phyloP scores from a whole-genome alignment of 495 filamentous ascomycete species.

The Poronia punctata region DNA sequence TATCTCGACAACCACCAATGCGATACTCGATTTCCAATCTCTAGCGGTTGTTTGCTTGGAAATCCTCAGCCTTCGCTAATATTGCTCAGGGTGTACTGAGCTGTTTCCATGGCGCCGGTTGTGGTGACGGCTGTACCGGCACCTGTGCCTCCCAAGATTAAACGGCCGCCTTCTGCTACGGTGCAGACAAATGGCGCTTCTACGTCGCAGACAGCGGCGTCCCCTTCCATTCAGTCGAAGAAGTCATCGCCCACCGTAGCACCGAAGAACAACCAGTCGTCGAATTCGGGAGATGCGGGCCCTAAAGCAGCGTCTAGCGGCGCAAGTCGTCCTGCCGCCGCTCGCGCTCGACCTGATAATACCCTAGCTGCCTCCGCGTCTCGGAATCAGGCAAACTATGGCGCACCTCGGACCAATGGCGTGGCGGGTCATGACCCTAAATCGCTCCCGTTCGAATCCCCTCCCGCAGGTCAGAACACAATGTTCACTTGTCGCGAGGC shows the following conservation, averaged over 20 bases:
- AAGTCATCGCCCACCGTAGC: conserved; percentile 43
- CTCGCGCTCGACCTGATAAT: conserved; percentile 46
- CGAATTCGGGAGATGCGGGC: conserved; percentile 30
- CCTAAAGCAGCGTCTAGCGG: conserved; percentile 42
- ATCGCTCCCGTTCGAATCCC: conserved; percentile 34
- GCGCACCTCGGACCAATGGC: conserved; percentile 37
- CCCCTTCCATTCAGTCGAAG: conserved; percentile 58
- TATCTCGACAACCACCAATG: conserved; percentile 3
- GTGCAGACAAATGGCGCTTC: conserved; percentile 62
- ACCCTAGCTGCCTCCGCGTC: conserved; percentile 26
- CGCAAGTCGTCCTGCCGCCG: conserved; percentile 38
- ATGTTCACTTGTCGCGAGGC: neutral
- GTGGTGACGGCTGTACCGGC: conserved; percentile 44
- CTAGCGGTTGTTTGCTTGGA: conserved; percentile 10
- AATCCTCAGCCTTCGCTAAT: conserved; percentile 3
- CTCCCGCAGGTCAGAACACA: conserved; percentile 37
- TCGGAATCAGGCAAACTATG: conserved; percentile 36
- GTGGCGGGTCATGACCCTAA: conserved; percentile 31
- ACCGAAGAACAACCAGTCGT: conserved; percentile 32
- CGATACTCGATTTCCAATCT: conserved; percentile 8
- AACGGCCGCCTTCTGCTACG: conserved; percentile 63
- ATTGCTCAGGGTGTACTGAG: conserved; percentile 11
- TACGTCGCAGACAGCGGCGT: conserved; percentile 58
- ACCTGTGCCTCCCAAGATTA: conserved; percentile 58
- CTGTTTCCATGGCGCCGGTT: conserved; percentile 34